These are phyloP conservation scores for Picochlorum sp. DNA, from an alignment of 139 green algal genomes.

Conservation along the genomic window DNA sequence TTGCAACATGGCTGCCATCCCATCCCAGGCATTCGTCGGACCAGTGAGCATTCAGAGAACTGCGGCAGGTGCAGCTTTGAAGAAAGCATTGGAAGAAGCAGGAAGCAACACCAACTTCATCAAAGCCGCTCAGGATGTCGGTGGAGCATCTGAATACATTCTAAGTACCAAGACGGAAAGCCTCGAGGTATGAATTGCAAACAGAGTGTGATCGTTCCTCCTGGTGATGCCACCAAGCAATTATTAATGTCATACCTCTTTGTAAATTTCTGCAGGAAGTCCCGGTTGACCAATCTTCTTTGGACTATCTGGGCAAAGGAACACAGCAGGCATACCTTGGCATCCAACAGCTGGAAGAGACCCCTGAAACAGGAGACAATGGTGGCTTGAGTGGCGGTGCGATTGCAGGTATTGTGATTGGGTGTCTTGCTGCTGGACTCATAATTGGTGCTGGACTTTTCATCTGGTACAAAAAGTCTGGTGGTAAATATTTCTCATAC, in stretches of 20 bases:
- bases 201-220: not conserved
- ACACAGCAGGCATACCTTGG: not conserved
- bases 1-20: conserved; percentile 11
- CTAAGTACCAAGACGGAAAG: not conserved
- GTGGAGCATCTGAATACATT: not conserved
- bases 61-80: conserved; percentile 1
- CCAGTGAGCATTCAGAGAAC: conserved; percentile 14
- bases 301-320: conserved; percentile 3
- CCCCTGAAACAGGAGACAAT: not conserved
- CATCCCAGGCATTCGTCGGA: not conserved
- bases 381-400: not conserved
- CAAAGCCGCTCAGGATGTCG: not conserved
- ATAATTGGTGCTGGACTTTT: not conserved
- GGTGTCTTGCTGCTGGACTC: not conserved
- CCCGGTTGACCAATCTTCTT: too few species aligned
- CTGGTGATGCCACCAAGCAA: too few species aligned
- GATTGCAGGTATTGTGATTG: conserved; percentile 5
- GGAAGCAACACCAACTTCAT: not conserved
- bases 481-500: too few species aligned
- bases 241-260: too few species aligned
- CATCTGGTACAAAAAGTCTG: not conserved
- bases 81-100: not conserved
- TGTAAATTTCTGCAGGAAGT: too few species aligned
- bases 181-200: not conserved
- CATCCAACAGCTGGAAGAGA: not conserved